Evolutionary conservation across 192 early-diverging fungal species (phyloP), one percentile per base, ranked within the genome.

Genomic region (Coemansia sp.): DNA sequence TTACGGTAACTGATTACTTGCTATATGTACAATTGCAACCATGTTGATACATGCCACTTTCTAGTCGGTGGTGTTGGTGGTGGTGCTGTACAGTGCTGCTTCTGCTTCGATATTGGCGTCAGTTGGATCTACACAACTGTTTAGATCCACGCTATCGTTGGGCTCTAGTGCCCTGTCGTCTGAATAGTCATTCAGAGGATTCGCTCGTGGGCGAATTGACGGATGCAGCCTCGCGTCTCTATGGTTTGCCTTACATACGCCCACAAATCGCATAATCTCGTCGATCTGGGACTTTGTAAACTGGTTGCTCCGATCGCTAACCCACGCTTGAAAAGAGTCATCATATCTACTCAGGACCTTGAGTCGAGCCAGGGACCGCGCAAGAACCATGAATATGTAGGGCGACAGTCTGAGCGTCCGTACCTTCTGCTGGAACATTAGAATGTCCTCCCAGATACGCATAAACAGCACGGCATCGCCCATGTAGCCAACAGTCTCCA

Each of bases 321-420:
- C 66, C 69, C 66, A 71, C 59, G 29, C 35, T 25, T 65, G 33
- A 32, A 81, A n/a, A 14, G 41, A 33, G n/a, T 17, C 8, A 52
- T 71, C 66, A 41, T 81, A 72, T 25, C 52, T 34, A 5, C 11
- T 38, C 19, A 81, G 42, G 46, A 69, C 20, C 2, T 50, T 61
- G 43, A 71, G 73, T 38, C 73, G 70, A 6, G 69, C 70, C 66
- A 81, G 41, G 20, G 78, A 67, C n/a, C 78, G 73, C 2, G 73
- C 63, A 46, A 81, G 55, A 23, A 70, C 57, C 78, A 81, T 81
- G 15, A 63, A 72, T 41, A 81, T 63, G 9, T 69, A 59, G 10
- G 78, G 78, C 45, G 73, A 69, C 23, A 71, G 29, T 10, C 55
- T 63, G 40, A 81, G 61, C 5, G 78, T 66, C 9, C 62, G 59